Conservation (phyloP, 1,284 basidiomycete species). For the Malassezia globosa region DNA sequence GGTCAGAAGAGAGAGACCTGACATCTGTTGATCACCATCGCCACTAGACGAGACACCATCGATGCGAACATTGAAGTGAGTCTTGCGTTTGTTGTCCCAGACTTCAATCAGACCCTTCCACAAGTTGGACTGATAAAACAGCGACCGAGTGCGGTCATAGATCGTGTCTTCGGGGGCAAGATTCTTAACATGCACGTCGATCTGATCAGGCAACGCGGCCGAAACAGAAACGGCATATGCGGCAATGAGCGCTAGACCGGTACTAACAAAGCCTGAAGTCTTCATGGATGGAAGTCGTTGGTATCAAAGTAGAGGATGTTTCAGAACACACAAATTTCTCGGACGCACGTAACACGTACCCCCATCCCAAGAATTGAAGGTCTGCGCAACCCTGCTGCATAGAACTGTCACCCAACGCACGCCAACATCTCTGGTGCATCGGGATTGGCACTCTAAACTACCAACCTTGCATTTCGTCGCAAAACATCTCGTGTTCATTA, state of each 20-base stretch:
- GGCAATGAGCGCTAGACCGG: neutral
- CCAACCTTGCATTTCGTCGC: no score
- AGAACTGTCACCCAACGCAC: no score
- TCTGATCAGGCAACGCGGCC: conserved; percentile 24
- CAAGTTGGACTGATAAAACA: conserved; percentile 42
- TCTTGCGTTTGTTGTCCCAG: conserved; percentile 18
- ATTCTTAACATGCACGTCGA: conserved; percentile 31
- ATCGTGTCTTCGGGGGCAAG: conserved; percentile 37
- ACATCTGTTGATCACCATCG: conserved; percentile 39
- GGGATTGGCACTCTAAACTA: no score
- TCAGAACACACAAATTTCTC: neutral
- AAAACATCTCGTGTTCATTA: no score
- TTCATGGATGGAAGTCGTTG: neutral
- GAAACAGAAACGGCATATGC: neutral
- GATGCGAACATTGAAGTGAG: conserved; percentile 33
- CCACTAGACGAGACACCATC: conserved; percentile 29
- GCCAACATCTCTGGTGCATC: no score
- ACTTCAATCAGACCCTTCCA: conserved; percentile 36
- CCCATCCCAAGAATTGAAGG: neutral
- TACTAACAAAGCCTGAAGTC: neutral
- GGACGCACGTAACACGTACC: neutral
- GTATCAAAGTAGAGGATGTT: neutral
- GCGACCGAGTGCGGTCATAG: conserved; percentile 27
- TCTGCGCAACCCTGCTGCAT: no score
- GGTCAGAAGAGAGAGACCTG: conserved; percentile 31